Base-by-base conservation (phyloP, 169 alveolate genomes). In the Plasmodium knowlesi region DNA sequence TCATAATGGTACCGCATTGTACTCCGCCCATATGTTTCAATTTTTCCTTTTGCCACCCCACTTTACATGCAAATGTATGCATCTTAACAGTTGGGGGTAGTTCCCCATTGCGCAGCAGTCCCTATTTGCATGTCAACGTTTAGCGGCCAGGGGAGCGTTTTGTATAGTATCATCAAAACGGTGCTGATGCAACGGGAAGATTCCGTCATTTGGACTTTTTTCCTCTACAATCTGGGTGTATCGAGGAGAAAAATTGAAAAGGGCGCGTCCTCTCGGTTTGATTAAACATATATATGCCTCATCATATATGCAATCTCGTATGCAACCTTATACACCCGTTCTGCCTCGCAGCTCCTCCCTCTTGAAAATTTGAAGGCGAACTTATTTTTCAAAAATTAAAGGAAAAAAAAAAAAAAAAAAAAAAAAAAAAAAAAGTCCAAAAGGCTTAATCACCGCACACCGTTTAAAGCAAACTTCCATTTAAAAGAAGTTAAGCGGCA, bases 381-480 rank as follows among this genome's bases (percentile, higher is more conserved):
- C 61, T 1, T 19, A 50, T 16, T 50, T 50, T 50, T 50, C 16
- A 0, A 12, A 14, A 50, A 50, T 14, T 50, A 14, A 14, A 50
- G 6, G 61, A 22, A 16, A 50, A 14, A 14, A 14, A 50, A 16
- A 50, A 50, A 74, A 74, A 32, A 19, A 28, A 28, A 30, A 72
- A 74, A 74, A 73, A 74, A 74, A 46, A 46, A 46, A 12, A 32
- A 19, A 74, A n/a, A 3, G 57, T 83, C 73, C 84, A 93, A 39
- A 82, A 76, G 12, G 94, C 50, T 34, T 92, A 94, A 25, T 83
- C 71, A 46, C 25, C 61, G 61, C 61, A 50, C 61, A 50, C 61
- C 22, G 25, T 50, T 46, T 50, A 50, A 50, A 50, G 61, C 61
- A 22, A 50, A 16, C 61, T 50, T 50, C 3, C 22, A 6, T 50